Base-by-base conservation (phyloP, 179 eudicot species). In the Vitellaria paradoxa region DNA sequence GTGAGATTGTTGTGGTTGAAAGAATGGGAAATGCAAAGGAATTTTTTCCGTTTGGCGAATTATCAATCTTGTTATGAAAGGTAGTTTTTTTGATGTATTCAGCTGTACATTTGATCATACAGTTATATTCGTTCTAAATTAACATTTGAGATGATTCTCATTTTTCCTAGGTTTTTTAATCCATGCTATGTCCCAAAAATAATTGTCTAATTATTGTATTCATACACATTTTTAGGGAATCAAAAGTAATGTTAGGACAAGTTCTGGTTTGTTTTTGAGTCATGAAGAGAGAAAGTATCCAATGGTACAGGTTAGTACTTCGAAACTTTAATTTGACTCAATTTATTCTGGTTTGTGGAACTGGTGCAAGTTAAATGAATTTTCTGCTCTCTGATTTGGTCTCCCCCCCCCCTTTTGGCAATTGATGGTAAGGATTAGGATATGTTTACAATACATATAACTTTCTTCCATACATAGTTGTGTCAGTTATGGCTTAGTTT, bases 261-360 rank as follows among this genome's bases (percentile, higher is more conserved):
- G 99, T 86, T 93, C 99, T 71, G 99, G 99, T 79, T 93, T 96
- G 99, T 96, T 96, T 89, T 81, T 96, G 74, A 82, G 68, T 78
- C 74, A 78, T 77, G 83, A 85, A 75, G 97, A 96, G 86, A 86
- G 88, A 78, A 91, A 88, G 75, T 90, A 90, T 72, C 94, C 98
- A 50, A 80, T 91, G 86, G 82, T 96, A 85, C 85, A 91, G 95
- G 99, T 95, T 70, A 30, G 82, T 62, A 37, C 30, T 56, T 42
- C 47, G 65, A 12, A 73, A 74, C 1, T 45, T 15, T 21, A 62
- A 14, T 74, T 62, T 4, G 18, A 20, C 46, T 61, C 53, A 10
- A 45, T 73, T 40, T 45, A 13, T 59, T 2, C 21, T 52, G 64
- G 60, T 65, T 30, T 75, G 23, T 30, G 62, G 57, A 49, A 17